A percentile compares a stretch with the other conserved stretches of the same genome.
phyloP scores from a whole-genome alignment of 2,329 filamentous ascomycete genomes.

The Simplicillium sp. region DNA sequence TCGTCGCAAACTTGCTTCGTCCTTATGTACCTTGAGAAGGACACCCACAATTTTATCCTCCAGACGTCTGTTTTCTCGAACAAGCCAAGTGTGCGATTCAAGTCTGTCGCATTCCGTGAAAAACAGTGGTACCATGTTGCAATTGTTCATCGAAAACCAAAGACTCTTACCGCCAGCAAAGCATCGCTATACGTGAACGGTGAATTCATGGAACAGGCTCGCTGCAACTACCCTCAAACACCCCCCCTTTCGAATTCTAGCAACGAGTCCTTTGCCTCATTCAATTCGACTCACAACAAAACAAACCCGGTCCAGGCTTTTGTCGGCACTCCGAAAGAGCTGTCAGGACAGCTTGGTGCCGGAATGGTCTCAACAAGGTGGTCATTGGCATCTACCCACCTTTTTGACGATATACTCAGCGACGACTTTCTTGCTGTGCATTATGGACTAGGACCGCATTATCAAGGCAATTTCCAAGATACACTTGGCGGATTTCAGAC shows the following conservation, averaged over 20 bases:
- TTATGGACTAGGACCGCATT: constrained; percentile 79
- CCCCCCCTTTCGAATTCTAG: constrained; percentile 56
- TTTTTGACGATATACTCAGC: constrained; percentile 79
- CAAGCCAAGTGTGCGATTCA: constrained; percentile 88
- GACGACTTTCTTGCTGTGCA: constrained; percentile 91
- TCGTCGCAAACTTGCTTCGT: constrained; percentile 87
- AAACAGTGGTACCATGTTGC: constrained; percentile 89
- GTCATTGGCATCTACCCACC: constrained; percentile 81
- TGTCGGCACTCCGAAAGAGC: constrained; percentile 80
- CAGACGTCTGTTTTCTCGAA: constrained; percentile 87
- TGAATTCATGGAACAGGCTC: constrained; percentile 86
- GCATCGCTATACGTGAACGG: constrained; percentile 87
- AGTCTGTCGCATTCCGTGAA: constrained; percentile 66
- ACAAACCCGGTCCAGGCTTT: constrained; percentile 78
- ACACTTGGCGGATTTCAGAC: constrained; percentile 94
- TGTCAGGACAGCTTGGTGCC: constrained; percentile 66
- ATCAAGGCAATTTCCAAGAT: constrained; percentile 94
- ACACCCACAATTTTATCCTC: constrained; percentile 87
- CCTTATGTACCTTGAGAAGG: constrained; percentile 85
- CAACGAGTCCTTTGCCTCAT: constrained; percentile 61
- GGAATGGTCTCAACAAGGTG: constrained; percentile 70
- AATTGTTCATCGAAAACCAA: constrained; percentile 72
- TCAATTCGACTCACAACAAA: constrained; percentile 48
- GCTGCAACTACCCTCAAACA: constrained; percentile 74
- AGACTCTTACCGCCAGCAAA: constrained; percentile 65